Percentiles rank a stretch among this genome's conserved stretches.
Conservation (phyloP, 495 filamentous ascomycete species). For the Pseudoneurospora amorphoporcata region DNA sequence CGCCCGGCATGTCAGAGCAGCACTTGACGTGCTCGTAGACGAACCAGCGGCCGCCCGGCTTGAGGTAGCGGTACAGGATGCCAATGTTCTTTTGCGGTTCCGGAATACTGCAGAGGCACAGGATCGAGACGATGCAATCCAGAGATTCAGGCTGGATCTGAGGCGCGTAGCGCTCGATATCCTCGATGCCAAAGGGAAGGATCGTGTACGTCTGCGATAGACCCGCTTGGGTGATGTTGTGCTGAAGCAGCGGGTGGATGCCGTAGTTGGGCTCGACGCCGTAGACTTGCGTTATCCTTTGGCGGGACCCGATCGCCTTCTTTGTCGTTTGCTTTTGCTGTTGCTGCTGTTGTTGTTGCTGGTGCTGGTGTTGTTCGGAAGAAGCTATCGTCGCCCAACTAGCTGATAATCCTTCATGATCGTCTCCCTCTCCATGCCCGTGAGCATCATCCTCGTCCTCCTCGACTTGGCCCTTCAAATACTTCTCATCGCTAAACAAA, state of each 20-base stretch:
- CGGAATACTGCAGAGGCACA: slow-evolving; percentile 65
- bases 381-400: slow-evolving; percentile 1
- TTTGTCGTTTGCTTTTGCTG: neutral
- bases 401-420: neutral
- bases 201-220: slow-evolving; percentile 54
- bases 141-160: slow-evolving; percentile 33
- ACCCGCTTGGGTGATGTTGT: slow-evolving; percentile 35
- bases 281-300: slow-evolving; percentile 44
- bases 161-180: slow-evolving; percentile 34
- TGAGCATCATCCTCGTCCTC: neutral
- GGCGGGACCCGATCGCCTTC: neutral
- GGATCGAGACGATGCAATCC: slow-evolving; percentile 58
- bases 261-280: slow-evolving; percentile 56
- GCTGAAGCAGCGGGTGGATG: slow-evolving; percentile 42
- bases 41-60: slow-evolving; percentile 57
- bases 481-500: slow-evolving; percentile 16
- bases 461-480: neutral
- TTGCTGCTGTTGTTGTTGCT: neutral
- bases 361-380: neutral
- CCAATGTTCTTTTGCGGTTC: slow-evolving; percentile 44
- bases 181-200: slow-evolving; percentile 50
- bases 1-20: slow-evolving; percentile 21
- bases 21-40: slow-evolving; percentile 60
- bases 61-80: slow-evolving; percentile 52
- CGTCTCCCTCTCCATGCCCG: neutral